Base-by-base conservation (phyloP, 1,139 yeast genomes). In the Spencermartinsiella ligniputridi region DNA sequence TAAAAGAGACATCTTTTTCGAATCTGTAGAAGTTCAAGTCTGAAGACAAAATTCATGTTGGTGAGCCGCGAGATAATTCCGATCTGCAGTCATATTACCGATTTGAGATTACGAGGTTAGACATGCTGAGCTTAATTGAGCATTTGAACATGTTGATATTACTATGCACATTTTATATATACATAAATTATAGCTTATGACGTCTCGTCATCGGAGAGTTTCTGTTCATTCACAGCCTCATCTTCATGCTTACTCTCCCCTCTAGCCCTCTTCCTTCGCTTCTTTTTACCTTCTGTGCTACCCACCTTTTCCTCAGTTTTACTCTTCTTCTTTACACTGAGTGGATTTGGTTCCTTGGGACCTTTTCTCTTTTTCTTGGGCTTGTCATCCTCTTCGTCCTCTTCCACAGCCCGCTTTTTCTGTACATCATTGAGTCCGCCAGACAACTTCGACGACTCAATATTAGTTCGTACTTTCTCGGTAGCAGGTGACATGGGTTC, bases 401-500 rank as follows among this genome's bases (percentile, higher is more conserved):
- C 69, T 39, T 50, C 56, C 5, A 48, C 39, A 40, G 52, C 47
- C 45, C 58, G 50, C 20, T 51, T 47, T 25, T 57, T 75, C 16
- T 53, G 64, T 3, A 71, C 66, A 52, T 76, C 80, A 57, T 90
- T 90, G 59, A 92, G 74, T 0, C 97, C 97, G 21, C 74, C 77
- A 3, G 78, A 78, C 41, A 92, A 71, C 59, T 94, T 92, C 34
- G 72, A 70, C 3, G 67, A 62, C 63, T 92, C 98, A 40, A 75
- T 69, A 29, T 64, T 58, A 35, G 67, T 66, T 36, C 86, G 80
- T 29, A 74, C 76, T 42, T 68, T 67, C 15, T 75, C 72, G 39
- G 94, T 83, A 9, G 85, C 85, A 37, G 76, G 77, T 41, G 95
- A 84, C 53, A 90, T 70, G 12, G 96, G 96, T 64, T 92, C 99